A percentile compares a stretch with the other conserved stretches of the same genome.
Evolutionary conservation across 148 eudicot species (phyloP).

Genomic region (Dysphania ambrosioides): DNA sequence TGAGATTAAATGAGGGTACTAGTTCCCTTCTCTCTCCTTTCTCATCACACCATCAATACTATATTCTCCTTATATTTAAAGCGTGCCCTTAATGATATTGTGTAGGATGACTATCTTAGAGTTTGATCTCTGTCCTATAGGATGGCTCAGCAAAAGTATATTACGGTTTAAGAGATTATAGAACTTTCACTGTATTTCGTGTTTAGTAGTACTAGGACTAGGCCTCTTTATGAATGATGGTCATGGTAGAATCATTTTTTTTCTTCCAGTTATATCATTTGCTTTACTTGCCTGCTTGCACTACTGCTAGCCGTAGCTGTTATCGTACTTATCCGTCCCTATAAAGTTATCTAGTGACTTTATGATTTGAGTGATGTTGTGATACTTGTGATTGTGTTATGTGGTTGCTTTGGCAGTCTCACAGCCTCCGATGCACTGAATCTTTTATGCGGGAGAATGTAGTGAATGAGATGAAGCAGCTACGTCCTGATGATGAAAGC

Average conservation of each 20-base stretch:
- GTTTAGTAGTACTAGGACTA: too few relatives aligned
- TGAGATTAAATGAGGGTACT: too few relatives aligned
- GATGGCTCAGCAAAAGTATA: neutral
- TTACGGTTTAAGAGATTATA: neutral
- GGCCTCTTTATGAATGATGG: neutral
- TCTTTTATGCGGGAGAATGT: conserved; percentile 96
- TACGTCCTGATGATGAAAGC: conserved; percentile 57
- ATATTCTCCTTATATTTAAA: too few relatives aligned
- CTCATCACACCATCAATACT: too few relatives aligned
- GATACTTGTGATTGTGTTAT: conserved; percentile 7
- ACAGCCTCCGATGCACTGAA: conserved; percentile 81
- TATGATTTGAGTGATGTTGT: neutral
- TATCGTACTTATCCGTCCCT: too few relatives aligned
- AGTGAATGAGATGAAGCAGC: conserved; percentile 55
- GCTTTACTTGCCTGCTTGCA: neutral
- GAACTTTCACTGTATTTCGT: neutral
- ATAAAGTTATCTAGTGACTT: neutral
- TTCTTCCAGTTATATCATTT: neutral
- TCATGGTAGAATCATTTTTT: neutral
- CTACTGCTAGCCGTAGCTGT: neutral
- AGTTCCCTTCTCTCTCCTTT: too few relatives aligned
- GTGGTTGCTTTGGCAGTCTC: conserved; percentile 49
- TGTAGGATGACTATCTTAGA: neutral
- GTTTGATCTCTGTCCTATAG: neutral
- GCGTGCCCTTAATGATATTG: too few relatives aligned